Evolutionary conservation across 306 rosid species (phyloP), one percentile per base, ranked within the genome.

Genomic region (Biancaea sappan): DNA sequence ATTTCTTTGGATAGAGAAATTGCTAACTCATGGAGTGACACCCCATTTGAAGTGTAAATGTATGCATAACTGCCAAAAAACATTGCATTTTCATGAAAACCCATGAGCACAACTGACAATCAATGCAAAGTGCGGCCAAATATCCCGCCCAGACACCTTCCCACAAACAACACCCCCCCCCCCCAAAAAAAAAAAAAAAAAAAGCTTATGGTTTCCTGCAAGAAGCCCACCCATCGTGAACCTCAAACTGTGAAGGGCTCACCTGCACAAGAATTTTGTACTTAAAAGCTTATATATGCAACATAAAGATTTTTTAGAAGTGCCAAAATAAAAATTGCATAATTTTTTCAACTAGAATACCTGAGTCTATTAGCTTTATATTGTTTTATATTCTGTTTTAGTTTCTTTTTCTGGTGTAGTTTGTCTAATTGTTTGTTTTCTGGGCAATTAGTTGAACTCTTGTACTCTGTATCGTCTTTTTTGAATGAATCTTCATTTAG

Each of bases 241-340:
- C 91, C 84, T 94, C 98, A 75, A 94, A 94, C 82, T 89, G 97
- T 15, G 98, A 94, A 72, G 98, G 96, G 73, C 98, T 94, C 76
- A 94, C 84, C 98, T 94, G 94, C 87, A 86, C 38, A 82, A 57
- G 22, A 60, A 60, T 40, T 58, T 69, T 57, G 67, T 67, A 71
- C 51, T 69, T 50, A 46, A 70, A 80, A 50, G 52, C 8, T 14
- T 53, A 71, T 70, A 65, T 78, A 73, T 18, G 46, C 64, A 41
- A 53, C 61, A 56, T 18, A 79, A 2, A 61, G 32, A 71, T 10
- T 38, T 53, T 58, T 35, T 19, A 54, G 71, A 50, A 54, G 66
- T 38, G 19, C 43, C 61, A 21, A 26, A 8, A n/a, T n/a, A n/a
- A 83, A 66, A 63, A 25, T 47, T 68, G 46, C 51, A n/a, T n/a